Conservation (phyloP, 768 basidiomycete genomes). For the Pleurotus salmoneostramineus region DNA sequence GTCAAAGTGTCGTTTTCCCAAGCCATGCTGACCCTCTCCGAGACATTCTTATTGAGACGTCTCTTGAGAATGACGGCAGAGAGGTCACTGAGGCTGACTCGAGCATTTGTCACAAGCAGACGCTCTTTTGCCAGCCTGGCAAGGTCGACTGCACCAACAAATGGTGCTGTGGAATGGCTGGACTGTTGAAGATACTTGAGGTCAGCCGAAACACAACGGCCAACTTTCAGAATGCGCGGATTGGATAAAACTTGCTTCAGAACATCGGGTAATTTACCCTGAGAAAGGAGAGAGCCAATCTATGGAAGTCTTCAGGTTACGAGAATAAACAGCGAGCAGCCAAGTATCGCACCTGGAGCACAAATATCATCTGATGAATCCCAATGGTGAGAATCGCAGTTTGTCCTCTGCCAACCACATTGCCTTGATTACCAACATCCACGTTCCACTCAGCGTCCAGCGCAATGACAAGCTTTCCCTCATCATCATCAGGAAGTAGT, state of each 20-base stretch:
- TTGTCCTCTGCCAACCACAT: constrained; percentile 12
- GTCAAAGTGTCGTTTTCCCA: constrained; percentile 15
- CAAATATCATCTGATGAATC: constrained; percentile 14
- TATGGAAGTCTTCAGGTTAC: neutral
- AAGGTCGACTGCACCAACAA: constrained; percentile 9
- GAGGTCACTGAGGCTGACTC: constrained; percentile 16
- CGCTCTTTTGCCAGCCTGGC: neutral
- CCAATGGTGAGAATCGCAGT: constrained; percentile 19
- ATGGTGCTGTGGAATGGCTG: neutral
- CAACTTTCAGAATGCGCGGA: constrained; percentile 11
- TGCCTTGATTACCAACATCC: constrained; percentile 13
- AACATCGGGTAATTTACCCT: neutral
- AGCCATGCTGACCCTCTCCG: constrained; percentile 13
- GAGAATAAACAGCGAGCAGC: neutral
- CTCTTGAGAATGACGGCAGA: constrained; percentile 19
- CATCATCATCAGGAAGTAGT: neutral
- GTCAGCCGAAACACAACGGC: constrained; percentile 2
- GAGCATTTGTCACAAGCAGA: neutral
- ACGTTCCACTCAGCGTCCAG: constrained; percentile 17
- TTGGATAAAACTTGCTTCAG: constrained; percentile 12
- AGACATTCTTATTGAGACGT: constrained; percentile 17
- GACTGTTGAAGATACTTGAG: neutral
- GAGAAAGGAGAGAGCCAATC: neutral
- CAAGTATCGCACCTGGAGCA: constrained; percentile 14
- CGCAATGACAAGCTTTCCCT: neutral